Percentiles rank a stretch among this genome's conserved stretches.
These are phyloP conservation scores for Cladophialophora carrionii DNA, from an alignment of 2,329 filamentous ascomycete species.

Conservation along the genomic window DNA sequence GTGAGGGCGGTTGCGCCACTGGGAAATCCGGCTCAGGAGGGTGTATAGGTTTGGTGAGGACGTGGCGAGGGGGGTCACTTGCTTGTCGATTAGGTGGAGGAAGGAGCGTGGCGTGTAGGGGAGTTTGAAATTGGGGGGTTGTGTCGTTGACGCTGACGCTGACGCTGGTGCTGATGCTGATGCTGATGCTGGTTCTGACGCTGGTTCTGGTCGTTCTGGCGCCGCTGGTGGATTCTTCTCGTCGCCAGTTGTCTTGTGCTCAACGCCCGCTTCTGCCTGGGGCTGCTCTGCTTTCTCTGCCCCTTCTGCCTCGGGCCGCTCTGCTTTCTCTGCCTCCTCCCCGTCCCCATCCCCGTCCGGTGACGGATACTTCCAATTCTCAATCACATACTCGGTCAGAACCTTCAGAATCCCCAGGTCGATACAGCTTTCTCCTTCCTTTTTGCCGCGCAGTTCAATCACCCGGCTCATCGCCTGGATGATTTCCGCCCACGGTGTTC, in stretches of 20 bases:
- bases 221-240: not conserved
- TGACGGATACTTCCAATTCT: conserved; percentile 47
- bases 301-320: not conserved
- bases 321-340: not conserved
- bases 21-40: conserved; percentile 69
- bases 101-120: conserved; percentile 54
- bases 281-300: not conserved
- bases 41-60: conserved; percentile 75
- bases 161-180: too few species aligned
- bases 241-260: not conserved
- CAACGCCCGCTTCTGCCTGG: not conserved
- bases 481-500: conserved; percentile 69
- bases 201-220: not conserved
- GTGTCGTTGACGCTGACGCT: conserved; percentile 34
- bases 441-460: conserved; percentile 69
- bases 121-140: conserved; percentile 52
- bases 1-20: conserved; percentile 71
- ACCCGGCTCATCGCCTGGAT: conserved; percentile 74
- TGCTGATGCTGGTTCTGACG: too few species aligned
- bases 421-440: conserved; percentile 73
- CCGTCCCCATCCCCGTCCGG: conserved; percentile 7
- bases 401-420: conserved; percentile 73
- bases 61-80: conserved; percentile 82
- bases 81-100: conserved; percentile 71
- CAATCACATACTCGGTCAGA: conserved; percentile 71